A percentile compares a stretch with the other conserved stretches of the same genome.
These are phyloP conservation scores for Metschnikowia borealis DNA, from an alignment of 805 yeast genomes.

Conservation along the genomic window DNA sequence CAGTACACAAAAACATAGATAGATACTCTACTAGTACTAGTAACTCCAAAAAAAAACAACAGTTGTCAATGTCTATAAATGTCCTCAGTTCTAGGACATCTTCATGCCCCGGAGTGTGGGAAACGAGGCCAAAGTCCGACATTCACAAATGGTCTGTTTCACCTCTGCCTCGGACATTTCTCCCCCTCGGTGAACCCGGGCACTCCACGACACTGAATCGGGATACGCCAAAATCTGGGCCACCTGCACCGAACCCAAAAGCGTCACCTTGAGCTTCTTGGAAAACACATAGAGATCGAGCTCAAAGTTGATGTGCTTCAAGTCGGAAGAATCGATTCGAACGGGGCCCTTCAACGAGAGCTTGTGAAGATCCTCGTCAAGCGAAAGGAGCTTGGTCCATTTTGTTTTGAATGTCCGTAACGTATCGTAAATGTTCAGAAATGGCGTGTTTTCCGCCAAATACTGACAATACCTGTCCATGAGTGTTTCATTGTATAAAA, in stretches of 20 bases:
- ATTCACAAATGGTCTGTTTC: neutral
- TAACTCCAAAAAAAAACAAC: too few relatives aligned
- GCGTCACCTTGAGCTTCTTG: slow-evolving; percentile 7
- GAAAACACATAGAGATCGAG: slow-evolving; percentile 7
- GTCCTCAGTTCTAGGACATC: neutral
- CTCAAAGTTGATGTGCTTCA: slow-evolving; percentile 3
- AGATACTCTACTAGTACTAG: too few relatives aligned
- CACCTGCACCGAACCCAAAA: slow-evolving; percentile 5
- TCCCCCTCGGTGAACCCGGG: slow-evolving; percentile 1
- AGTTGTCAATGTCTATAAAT: neutral
- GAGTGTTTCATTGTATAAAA: slow-evolving; percentile 17
- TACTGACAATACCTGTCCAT: slow-evolving; percentile 12
- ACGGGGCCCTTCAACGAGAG: slow-evolving; percentile 29
- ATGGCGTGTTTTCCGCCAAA: slow-evolving; percentile 8
- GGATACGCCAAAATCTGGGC: slow-evolving; percentile 6
- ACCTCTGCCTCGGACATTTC: neutral
- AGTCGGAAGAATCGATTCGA: slow-evolving; percentile 2
- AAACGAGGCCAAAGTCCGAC: neutral
- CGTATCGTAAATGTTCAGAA: slow-evolving; percentile 14
- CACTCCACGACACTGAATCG: slow-evolving; percentile 1
- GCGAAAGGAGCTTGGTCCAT: slow-evolving; percentile 13
- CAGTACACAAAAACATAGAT: too few relatives aligned
- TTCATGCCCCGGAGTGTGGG: neutral
- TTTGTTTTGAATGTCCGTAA: slow-evolving; percentile 5
- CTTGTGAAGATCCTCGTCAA: slow-evolving; percentile 30